Conservation (phyloP, 208 protist species). For the Wallacemonas rigidus region DNA sequence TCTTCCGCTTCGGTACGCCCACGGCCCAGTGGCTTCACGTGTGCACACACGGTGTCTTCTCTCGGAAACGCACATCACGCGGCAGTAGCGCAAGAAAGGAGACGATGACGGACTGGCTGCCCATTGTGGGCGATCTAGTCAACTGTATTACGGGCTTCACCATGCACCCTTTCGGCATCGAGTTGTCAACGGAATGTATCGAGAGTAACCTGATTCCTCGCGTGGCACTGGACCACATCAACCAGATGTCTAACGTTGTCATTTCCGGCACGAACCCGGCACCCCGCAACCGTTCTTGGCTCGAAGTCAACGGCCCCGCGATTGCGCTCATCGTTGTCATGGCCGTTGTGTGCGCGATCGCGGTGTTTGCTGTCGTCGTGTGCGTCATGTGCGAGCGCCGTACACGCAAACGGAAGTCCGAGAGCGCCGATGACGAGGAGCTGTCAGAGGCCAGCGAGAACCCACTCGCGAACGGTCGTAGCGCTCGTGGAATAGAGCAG, state of each 20-base stretch:
- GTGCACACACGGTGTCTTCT: no score
- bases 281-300: slow-evolving; percentile 21
- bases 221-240: slow-evolving; percentile 16
- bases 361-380: slow-evolving; percentile 15
- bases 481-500: background rate
- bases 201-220: slow-evolving; percentile 23
- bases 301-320: slow-evolving; percentile 20
- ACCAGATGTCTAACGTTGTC: slow-evolving; percentile 7
- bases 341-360: slow-evolving; percentile 17
- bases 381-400: slow-evolving; percentile 26
- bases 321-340: slow-evolving; percentile 30
- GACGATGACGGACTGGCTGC: background rate
- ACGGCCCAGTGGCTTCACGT: no score
- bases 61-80: no score
- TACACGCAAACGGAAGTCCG: background rate
- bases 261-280: slow-evolving; percentile 21
- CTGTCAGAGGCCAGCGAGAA: background rate
- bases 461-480: background rate
- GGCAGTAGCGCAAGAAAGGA: background rate
- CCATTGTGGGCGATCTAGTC: background rate
- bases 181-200: background rate
- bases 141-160: slow-evolving; percentile 3
- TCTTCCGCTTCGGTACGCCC: no score
- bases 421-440: background rate
- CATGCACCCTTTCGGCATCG: background rate